A percentile compares a stretch with the other conserved stretches of the same genome.
Evolutionary conservation across 75 land plant genomes (phyloP).

Genomic region (Pseudotsuga menziesii): DNA sequence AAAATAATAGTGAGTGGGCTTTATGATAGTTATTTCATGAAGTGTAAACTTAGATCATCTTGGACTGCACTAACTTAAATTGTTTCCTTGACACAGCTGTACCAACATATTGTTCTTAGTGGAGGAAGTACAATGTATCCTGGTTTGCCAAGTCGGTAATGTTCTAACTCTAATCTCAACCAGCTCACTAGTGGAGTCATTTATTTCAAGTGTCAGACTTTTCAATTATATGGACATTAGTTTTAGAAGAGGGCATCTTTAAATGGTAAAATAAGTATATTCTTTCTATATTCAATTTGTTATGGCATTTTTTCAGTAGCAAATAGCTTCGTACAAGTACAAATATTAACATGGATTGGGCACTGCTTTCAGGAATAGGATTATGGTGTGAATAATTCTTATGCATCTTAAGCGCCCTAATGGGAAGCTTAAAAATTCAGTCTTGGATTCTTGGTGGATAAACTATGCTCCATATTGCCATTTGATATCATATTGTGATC

Average conservation of each 20-base stretch:
- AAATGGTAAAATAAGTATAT: neutral
- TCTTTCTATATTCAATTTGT: no score
- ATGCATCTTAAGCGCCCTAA: neutral
- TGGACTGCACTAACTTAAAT: neutral
- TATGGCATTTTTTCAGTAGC: neutral
- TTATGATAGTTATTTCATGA: no score
- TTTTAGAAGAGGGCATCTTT: neutral
- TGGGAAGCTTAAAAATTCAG: neutral
- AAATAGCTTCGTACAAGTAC: neutral
- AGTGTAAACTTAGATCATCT: neutral
- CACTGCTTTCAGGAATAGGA: neutral
- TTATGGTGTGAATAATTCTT: neutral
- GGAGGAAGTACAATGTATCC: conserved; percentile 99
- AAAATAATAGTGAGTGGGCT: no score
- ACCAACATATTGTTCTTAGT: conserved; percentile 97
- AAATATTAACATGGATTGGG: neutral
- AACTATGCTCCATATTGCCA: neutral
- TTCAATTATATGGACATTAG: neutral
- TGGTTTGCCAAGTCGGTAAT: conserved; percentile 97
- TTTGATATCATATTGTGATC: neutral
- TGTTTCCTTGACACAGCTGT: conserved; percentile 59
- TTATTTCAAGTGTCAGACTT: neutral
- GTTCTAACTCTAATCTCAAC: neutral
- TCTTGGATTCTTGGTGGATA: neutral
- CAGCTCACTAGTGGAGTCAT: neutral